A percentile compares a stretch with the other conserved stretches of the same genome.
phyloP scores from a whole-genome alignment of 805 yeast species.

The Candida gorgasii region DNA sequence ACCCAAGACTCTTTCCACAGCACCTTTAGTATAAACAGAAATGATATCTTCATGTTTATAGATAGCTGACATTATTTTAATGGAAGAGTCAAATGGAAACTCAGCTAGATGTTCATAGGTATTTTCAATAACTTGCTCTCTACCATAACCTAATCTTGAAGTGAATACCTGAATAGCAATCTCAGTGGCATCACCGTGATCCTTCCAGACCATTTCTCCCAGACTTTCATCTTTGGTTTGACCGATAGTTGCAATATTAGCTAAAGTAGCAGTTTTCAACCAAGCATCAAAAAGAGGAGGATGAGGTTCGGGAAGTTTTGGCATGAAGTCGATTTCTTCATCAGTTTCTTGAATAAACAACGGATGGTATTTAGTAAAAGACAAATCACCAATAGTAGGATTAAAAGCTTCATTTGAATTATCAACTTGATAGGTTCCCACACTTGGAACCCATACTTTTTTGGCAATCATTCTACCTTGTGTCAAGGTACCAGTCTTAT shows the following conservation, averaged over 20 bases:
- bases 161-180: constrained; percentile 82
- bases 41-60: constrained; percentile 35
- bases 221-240: constrained; percentile 28
- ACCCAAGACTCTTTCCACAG: constrained; percentile 66
- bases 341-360: constrained; percentile 27
- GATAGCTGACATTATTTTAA: constrained; percentile 71
- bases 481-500: constrained; percentile 42
- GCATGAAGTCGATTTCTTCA: constrained; percentile 42
- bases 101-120: constrained; percentile 53
- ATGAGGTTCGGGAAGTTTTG: constrained; percentile 22
- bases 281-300: constrained; percentile 24
- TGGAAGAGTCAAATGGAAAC: constrained; percentile 73
- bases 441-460: constrained; percentile 36
- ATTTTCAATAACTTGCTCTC: constrained; percentile 41
- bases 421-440: constrained; percentile 34
- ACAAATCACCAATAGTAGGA: constrained; percentile 43
- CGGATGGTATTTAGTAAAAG: constrained; percentile 30
- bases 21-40: constrained; percentile 62
- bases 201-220: constrained; percentile 38
- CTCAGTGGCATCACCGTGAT: constrained; percentile 83
- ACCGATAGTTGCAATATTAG: constrained; percentile 42
- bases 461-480: constrained; percentile 41
- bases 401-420: constrained; percentile 35
- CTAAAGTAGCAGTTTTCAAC: constrained; percentile 38
- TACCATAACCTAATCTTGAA: constrained; percentile 53